Conservation (phyloP, 208 protist genomes). For the Trypanosoma cruzi region DNA sequence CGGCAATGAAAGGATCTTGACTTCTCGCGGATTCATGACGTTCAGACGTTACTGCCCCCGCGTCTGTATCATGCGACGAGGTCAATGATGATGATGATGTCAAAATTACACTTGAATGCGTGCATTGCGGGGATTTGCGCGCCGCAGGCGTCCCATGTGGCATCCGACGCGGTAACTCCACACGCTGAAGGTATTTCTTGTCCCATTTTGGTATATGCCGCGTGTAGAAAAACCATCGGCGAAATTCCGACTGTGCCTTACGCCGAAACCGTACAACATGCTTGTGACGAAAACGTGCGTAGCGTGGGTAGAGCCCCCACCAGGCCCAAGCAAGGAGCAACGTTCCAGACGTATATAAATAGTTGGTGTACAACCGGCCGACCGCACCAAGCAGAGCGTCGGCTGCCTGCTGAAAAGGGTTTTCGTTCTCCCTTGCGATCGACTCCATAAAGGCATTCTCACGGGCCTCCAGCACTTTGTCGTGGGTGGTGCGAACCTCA, state of each 20-base stretch:
- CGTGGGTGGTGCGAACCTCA: constrained; percentile 38
- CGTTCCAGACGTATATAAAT: constrained; percentile 72
- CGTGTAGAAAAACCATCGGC: constrained; percentile 63
- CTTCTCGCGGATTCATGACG: neutral
- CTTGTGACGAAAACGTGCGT: constrained; percentile 63
- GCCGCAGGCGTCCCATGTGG: neutral
- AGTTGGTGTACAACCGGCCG: constrained; percentile 43
- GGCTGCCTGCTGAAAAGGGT: constrained; percentile 51
- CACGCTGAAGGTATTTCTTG: constrained; percentile 62
- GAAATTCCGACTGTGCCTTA: constrained; percentile 42
- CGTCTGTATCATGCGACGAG: neutral
- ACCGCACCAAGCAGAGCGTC: constrained; percentile 31
- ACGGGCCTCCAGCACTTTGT: constrained; percentile 48
- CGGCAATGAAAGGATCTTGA: neutral
- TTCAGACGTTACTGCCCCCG: neutral
- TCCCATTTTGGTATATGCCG: constrained; percentile 79
- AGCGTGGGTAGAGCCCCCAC: constrained; percentile 67
- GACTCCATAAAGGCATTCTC: constrained; percentile 44
- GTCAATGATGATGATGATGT: neutral
- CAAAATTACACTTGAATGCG: neutral
- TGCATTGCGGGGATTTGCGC: neutral
- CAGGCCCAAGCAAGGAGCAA: constrained; percentile 48
- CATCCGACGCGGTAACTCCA: constrained; percentile 45
- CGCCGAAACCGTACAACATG: constrained; percentile 62
- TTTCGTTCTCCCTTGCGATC: constrained; percentile 47